These are phyloP conservation scores for Paracoccidioides brasiliensis DNA, from an alignment of 2,329 filamentous ascomycete species.

Conservation along the genomic window DNA sequence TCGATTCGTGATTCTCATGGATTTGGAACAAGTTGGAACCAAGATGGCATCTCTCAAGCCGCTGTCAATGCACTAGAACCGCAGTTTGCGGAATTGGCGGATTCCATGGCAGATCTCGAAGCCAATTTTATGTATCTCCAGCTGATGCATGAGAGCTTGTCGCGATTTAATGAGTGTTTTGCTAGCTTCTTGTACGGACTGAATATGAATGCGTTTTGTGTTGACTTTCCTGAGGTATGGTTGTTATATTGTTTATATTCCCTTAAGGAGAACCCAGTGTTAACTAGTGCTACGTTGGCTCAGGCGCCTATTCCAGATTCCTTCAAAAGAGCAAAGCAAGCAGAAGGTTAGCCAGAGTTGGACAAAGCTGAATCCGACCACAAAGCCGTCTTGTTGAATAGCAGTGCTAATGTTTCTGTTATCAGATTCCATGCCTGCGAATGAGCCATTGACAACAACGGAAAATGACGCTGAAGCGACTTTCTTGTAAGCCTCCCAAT, in stretches of 20 bases:
- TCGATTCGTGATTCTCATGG: conserved; percentile 69
- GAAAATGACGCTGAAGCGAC: conserved; percentile 57
- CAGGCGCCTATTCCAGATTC: conserved; percentile 75
- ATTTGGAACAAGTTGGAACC: conserved; percentile 27
- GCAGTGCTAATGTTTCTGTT: not conserved
- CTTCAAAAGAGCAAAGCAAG: conserved; percentile 54
- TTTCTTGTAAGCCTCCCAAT: conserved; percentile 53
- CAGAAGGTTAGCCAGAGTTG: conserved; percentile 36
- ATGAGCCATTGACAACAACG: conserved; percentile 16
- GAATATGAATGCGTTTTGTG: conserved; percentile 98
- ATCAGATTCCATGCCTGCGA: not conserved
- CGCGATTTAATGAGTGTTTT: conserved; percentile 91
- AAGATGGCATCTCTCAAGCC: conserved; percentile 40
- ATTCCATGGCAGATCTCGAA: conserved; percentile 89
- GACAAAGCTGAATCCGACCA: not conserved
- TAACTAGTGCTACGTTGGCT: not conserved
- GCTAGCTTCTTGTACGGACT: conserved; percentile 88
- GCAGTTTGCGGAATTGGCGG: conserved; percentile 82
- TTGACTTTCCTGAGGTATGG: conserved; percentile 83
- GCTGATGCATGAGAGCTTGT: conserved; percentile 87
- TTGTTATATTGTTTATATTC: too few species aligned
- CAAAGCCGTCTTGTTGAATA: not conserved
- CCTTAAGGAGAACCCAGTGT: not conserved
- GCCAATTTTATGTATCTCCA: conserved; percentile 97
- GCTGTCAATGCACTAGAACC: conserved; percentile 69